phyloP scores from a whole-genome alignment of 202 grass and related monocot species.

The Elaeis oleifera region DNA sequence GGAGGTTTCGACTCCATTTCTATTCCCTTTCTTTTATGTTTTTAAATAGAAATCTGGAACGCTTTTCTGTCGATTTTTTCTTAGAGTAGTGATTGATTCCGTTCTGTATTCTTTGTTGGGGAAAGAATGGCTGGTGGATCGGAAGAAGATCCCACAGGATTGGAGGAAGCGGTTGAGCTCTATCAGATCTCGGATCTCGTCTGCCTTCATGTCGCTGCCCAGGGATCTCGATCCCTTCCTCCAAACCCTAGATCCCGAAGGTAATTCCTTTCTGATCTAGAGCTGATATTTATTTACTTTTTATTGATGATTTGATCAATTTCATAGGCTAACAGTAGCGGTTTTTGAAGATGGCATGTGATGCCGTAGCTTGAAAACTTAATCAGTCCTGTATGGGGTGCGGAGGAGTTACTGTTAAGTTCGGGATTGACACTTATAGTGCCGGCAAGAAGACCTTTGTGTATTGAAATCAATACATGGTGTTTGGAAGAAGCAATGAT shows the following conservation, averaged over 20 bases:
- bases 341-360: no score
- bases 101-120: not conserved
- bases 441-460: no score
- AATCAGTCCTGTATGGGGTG: no score
- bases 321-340: no score
- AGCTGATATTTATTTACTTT: not conserved
- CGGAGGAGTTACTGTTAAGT: no score
- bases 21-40: not conserved
- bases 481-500: no score
- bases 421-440: no score
- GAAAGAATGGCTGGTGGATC: slow-evolving; percentile 93
- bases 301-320: not conserved
- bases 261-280: slow-evolving; percentile 17
- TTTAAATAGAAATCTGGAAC: not conserved
- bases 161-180: slow-evolving; percentile 74
- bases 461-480: no score
- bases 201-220: slow-evolving; percentile 46
- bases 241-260: slow-evolving; percentile 54
- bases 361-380: no score
- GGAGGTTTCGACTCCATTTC: slow-evolving; percentile 28
- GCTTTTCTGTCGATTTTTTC: not conserved
- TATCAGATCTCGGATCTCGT: slow-evolving; percentile 50
- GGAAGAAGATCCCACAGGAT: slow-evolving; percentile 83
- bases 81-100: not conserved
- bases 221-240: slow-evolving; percentile 69